A percentile compares a stretch with the other conserved stretches of the same genome.
Conservation (phyloP, 495 filamentous ascomycete species). For the Tuber umbilicatum region DNA sequence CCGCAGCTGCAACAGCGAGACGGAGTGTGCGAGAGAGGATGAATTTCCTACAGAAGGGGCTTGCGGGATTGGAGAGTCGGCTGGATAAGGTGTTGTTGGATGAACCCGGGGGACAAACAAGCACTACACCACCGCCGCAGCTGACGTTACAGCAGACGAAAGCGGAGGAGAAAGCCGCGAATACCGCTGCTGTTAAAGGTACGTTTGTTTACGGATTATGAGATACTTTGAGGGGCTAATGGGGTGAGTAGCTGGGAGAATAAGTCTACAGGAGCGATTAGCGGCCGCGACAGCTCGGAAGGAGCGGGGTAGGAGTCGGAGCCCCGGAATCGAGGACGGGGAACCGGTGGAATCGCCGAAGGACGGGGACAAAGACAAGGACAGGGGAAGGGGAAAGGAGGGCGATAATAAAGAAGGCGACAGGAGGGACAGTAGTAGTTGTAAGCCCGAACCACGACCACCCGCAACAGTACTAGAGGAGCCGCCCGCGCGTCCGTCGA, state of each 20-base stretch:
- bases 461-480: background rate
- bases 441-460: background rate
- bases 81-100: slow-evolving; percentile 89
- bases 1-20: background rate
- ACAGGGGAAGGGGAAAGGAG: background rate
- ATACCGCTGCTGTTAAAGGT: slow-evolving; percentile 26
- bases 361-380: background rate
- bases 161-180: slow-evolving; percentile 27
- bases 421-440: background rate
- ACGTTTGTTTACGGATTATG: slow-evolving; percentile 4
- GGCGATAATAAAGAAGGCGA: background rate
- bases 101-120: slow-evolving; percentile 48
- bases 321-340: background rate
- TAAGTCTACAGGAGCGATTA: slow-evolving; percentile 67
- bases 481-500: background rate
- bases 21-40: slow-evolving; percentile 11
- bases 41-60: slow-evolving; percentile 76
- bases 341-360: background rate
- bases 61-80: slow-evolving; percentile 86
- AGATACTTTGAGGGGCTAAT: slow-evolving; percentile 27
- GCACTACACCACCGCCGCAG: slow-evolving; percentile 16
- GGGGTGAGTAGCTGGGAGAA: slow-evolving; percentile 43
- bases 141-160: slow-evolving; percentile 4
- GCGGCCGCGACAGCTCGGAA: slow-evolving; percentile 57
- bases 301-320: slow-evolving; percentile 15